Base-by-base conservation (phyloP, 1,139 yeast species). In the Nakaseomyces delphensis region DNA sequence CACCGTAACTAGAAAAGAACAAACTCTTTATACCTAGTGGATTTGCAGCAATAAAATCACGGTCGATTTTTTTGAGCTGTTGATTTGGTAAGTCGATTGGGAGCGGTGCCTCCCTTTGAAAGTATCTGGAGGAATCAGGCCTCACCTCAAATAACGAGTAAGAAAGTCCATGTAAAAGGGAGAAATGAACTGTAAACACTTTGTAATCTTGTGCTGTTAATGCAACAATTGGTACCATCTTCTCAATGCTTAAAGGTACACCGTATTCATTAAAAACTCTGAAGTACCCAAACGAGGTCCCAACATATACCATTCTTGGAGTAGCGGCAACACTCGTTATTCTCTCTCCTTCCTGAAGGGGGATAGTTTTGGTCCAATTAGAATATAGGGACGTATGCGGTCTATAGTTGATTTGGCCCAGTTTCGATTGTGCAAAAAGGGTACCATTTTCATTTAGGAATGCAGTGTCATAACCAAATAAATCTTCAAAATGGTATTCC, bases 401-500 rank as follows among this genome's bases (percentile, higher is more conserved):
- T 48, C 72, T 69, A 48, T 61, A 71, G 38, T 64, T 57, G 7
- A 72, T 48, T 23, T 62, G 64, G 2, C 71, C 65, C 5, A 51
- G 43, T 21, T 56, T 57, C 13, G 75, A 70, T 18, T 66, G 64
- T 1, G 82, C 94, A 45, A 86, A 71, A 3, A 86, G 57, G 0
- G 83, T 66, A 1, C 93, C 95, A 3, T 69, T 70, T 27, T 70
- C 71, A 43, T 80, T 80, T 55, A 91, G 68, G 1, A 86, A 76
- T 24, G 95, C 93, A 42, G 85, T 65, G 59, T 86, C 95, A 60
- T 71, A 85, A 14, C 76, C 71, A 46, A 71, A 70, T 39, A 75
- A 63, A 60, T 91, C 98, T 39, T 80, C 81, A 64, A 91, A 89
- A 63, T 86, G 93, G 54, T 85, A 86, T 53, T 86, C 96, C 44